Base-by-base conservation (phyloP, 257 asterid genomes). In the Ballota nigra region DNA sequence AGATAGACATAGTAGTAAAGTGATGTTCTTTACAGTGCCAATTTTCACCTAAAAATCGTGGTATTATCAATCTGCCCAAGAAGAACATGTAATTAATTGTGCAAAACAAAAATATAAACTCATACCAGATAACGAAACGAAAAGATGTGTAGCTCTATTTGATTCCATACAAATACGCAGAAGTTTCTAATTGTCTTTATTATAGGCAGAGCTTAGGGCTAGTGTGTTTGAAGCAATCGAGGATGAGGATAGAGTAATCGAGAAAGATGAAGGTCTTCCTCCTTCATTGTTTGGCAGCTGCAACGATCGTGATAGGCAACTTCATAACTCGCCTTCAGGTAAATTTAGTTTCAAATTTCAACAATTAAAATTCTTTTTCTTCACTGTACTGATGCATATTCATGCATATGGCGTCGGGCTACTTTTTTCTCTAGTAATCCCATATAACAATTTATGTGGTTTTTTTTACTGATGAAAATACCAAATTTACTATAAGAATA, bases 171-270 rank as follows among this genome's bases (percentile, higher is more conserved):
- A n/a, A 36, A 34, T 15, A 29, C 59, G 66, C 31, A 75, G 31
- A 52, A 19, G 18, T 33, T 55, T 63, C 15, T 52, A 13, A 5
- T 10, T 41, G 22, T 65, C 40, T 67, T 67, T 75, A 52, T 52
- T 71, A 1, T 71, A 88, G 97, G 97, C 97, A 38, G 97, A 88
- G 69, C 85, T 91, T 40, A 86, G 97, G 94, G n/a, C n/a, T n/a
- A n/a, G n/a, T n/a, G n/a, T n/a, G n/a, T n/a, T n/a, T n/a, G n/a
- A n/a, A n/a, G n/a, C 97, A 2, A 91, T 91, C 15, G 97, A 91
- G 73, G 96, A 88, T 73, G 97, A 91, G 83, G 97, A 91, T 78
- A 81, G 58, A 74, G 86, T 74, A 4, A 76, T 88, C 5, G 96
- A 84, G 73, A 81, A 80, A 31, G 95, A 90, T 7, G 92, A 90